Percentiles rank a stretch among this genome's conserved stretches.
Evolutionary conservation across 257 asterid genomes (phyloP).

Genomic region (Catharanthus roseus): DNA sequence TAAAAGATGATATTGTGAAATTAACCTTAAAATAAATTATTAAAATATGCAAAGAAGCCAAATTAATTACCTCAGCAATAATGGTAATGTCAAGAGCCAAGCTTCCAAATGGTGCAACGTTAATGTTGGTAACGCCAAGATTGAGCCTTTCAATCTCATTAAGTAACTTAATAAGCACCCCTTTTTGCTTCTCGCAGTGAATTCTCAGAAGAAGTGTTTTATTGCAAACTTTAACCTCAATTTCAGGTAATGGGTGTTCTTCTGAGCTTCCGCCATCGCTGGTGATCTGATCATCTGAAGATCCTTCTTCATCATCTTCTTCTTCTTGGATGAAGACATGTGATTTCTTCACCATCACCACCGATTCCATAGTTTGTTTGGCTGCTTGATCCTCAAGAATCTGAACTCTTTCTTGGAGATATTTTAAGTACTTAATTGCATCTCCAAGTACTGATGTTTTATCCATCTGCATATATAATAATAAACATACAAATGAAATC

Average conservation of each 20-base stretch:
- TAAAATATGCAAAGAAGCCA: too few species aligned
- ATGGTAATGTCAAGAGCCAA: constrained; percentile 27
- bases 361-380: constrained; percentile 26
- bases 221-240: constrained; percentile 14
- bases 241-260: constrained; percentile 17
- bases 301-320: constrained; percentile 28
- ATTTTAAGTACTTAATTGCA: constrained; percentile 22
- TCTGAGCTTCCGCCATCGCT: too few species aligned
- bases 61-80: constrained; percentile 3
- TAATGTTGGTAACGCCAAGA: constrained; percentile 11
- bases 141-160: constrained; percentile 15
- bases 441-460: constrained; percentile 26
- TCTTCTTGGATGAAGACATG: too few species aligned
- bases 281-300: constrained; percentile 20
- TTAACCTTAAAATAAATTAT: background rate
- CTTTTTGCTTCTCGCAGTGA: constrained; percentile 14
- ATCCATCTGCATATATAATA: constrained; percentile 15
- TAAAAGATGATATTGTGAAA: background rate
- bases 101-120: constrained; percentile 22
- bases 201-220: constrained; percentile 14
- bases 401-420: constrained; percentile 16
- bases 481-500: too few species aligned
- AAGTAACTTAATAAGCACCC: constrained; percentile 12
- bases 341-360: constrained; percentile 30
- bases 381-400: constrained; percentile 19